phyloP scores from a whole-genome alignment of 2,329 filamentous ascomycete genomes.

The Talaromyces sp. region DNA sequence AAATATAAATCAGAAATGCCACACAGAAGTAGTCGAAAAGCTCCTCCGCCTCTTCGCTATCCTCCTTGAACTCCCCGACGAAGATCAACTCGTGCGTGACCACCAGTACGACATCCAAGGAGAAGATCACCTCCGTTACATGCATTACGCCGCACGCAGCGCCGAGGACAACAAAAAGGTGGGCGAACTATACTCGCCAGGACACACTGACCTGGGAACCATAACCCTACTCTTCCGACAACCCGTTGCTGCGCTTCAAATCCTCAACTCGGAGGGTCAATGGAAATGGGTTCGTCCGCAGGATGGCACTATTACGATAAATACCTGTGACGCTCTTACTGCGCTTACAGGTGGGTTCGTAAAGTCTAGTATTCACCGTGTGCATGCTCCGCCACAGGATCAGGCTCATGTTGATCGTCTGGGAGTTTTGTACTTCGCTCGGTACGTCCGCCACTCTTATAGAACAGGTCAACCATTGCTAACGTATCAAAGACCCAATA shows the following conservation, averaged over 20 bases:
- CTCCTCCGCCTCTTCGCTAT: slow-evolving; percentile 61
- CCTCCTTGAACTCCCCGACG: slow-evolving; percentile 58
- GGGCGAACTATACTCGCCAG: slow-evolving; percentile 45
- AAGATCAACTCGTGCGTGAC: slow-evolving; percentile 54
- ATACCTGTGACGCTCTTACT: slow-evolving; percentile 50
- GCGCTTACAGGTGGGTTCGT: slow-evolving; percentile 51
- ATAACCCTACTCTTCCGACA: slow-evolving; percentile 59
- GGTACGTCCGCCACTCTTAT: slow-evolving; percentile 24
- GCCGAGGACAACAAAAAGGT: slow-evolving; percentile 48
- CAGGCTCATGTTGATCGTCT: slow-evolving; percentile 46
- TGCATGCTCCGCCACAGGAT: slow-evolving; percentile 48
- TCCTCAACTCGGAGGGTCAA: slow-evolving; percentile 47
- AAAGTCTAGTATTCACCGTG: slow-evolving; percentile 51
- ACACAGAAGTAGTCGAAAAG: slow-evolving; percentile 33
- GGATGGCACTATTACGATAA: slow-evolving; percentile 52
- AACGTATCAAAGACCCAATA: slow-evolving; percentile 35
- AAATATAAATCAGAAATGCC: slow-evolving; percentile 26
- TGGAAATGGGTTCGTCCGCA: slow-evolving; percentile 54
- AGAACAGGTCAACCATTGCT: neutral
- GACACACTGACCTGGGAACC: slow-evolving; percentile 57
- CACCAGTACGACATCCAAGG: slow-evolving; percentile 59
- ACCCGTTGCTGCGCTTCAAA: slow-evolving; percentile 57
- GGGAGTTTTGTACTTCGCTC: slow-evolving; percentile 48
- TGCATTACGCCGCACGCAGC: slow-evolving; percentile 54
- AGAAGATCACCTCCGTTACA: slow-evolving; percentile 62